A percentile compares a stretch with the other conserved stretches of the same genome.
phyloP scores from a whole-genome alignment of 495 filamentous ascomycete genomes.

The Neurospora sp. region DNA sequence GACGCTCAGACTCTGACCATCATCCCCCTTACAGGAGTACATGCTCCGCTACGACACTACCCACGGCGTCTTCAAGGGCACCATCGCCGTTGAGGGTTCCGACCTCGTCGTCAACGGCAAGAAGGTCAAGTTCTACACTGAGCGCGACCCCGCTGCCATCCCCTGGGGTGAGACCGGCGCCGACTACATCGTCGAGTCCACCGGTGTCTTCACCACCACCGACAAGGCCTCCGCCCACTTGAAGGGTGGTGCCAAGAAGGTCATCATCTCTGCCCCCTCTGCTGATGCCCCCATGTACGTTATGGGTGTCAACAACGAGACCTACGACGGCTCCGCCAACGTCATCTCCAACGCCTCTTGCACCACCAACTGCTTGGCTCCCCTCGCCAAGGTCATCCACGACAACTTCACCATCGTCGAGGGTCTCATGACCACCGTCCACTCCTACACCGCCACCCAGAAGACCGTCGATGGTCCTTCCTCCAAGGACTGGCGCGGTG shows the following conservation, averaged over 20 bases:
- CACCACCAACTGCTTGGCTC: conserved; percentile 99
- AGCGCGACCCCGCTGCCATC: conserved; percentile 85
- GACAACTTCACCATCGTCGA: conserved; percentile 96
- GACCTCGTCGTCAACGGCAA: conserved; percentile 91
- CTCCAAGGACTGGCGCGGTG: conserved; percentile 98
- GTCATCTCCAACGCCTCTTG: conserved; percentile 99
- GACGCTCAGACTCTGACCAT: conserved; percentile 10
- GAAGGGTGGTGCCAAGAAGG: conserved; percentile 99
- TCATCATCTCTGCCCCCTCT: conserved; percentile 98
- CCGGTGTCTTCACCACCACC: conserved; percentile 97
- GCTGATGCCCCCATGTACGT: conserved; percentile 99
- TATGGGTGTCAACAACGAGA: conserved; percentile 95
- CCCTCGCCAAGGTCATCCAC: conserved; percentile 96
- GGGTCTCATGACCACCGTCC: conserved; percentile 99
- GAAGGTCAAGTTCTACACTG: conserved; percentile 88
- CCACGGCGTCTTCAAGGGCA: conserved; percentile 94
- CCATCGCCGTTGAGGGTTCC: conserved; percentile 59
- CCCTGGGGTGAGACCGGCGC: conserved; percentile 85
- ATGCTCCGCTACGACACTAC: conserved; percentile 99
- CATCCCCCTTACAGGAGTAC: conserved; percentile 57
- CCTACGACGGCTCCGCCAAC: conserved; percentile 77
- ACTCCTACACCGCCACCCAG: conserved; percentile 99
- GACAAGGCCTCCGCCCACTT: conserved; percentile 93
- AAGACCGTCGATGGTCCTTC: conserved; percentile 99
- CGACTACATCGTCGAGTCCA: conserved; percentile 96